phyloP scores from a whole-genome alignment of 768 basidiomycete species.

The Krasilnikovozyma curviuscula region DNA sequence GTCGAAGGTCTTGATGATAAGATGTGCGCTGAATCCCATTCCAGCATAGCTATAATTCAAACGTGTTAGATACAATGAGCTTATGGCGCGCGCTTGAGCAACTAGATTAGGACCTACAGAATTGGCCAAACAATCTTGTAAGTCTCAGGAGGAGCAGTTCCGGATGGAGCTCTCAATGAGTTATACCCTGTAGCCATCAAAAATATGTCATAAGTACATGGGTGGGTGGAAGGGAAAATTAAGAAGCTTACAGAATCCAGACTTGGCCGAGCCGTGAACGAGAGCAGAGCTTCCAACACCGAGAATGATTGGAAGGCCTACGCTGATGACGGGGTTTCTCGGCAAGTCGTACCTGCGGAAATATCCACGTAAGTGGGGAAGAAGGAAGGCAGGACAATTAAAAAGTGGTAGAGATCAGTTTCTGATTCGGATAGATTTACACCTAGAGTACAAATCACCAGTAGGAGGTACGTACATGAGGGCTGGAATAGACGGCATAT shows the following conservation, averaged over 20 bases:
- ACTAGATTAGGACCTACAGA: neutral
- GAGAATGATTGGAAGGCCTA: neutral
- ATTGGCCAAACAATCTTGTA: slow-evolving; percentile 6
- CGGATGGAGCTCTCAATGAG: slow-evolving; percentile 2
- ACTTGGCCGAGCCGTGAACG: slow-evolving; percentile 4
- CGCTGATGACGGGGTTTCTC: no score
- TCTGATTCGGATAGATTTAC: no score
- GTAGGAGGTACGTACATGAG: no score
- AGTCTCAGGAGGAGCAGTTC: slow-evolving; percentile 3
- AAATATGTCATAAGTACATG: neutral
- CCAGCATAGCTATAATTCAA: slow-evolving; percentile 1
- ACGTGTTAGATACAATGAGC: neutral
- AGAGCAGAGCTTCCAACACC: neutral
- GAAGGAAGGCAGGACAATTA: no score
- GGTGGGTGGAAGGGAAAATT: neutral
- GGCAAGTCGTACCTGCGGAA: no score
- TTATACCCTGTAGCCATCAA: no score
- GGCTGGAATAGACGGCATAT: no score
- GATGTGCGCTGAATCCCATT: slow-evolving; percentile 9
- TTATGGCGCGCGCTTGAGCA: neutral
- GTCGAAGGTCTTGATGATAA: slow-evolving; percentile 12
- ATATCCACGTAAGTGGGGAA: no score
- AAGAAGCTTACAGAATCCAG: neutral
- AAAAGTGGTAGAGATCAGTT: no score
- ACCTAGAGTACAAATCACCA: no score